These are phyloP conservation scores for Lodderomyces beijingensis DNA, from an alignment of 1,139 yeast species.

Conservation along the genomic window DNA sequence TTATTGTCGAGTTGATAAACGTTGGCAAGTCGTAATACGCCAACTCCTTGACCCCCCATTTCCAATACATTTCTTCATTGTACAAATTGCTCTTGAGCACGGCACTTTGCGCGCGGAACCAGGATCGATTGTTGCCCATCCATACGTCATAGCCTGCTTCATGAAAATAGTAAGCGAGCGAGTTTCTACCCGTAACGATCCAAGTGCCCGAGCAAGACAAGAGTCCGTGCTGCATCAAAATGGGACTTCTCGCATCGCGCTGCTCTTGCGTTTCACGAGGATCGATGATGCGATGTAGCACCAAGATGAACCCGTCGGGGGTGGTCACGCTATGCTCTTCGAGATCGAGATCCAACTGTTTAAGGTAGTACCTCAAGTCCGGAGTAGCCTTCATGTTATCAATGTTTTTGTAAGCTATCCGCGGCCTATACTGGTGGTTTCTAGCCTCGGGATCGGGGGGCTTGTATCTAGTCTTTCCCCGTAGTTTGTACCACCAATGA, in stretches of 20 bases:
- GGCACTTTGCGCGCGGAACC: constrained; percentile 66
- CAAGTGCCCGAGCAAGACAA: constrained; percentile 84
- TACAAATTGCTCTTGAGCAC: constrained; percentile 33
- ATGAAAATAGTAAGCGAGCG: constrained; percentile 62
- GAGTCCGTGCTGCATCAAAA: constrained; percentile 79
- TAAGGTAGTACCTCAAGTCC: constrained; percentile 59
- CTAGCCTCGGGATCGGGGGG: constrained; percentile 11
- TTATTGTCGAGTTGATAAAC: constrained; percentile 57
- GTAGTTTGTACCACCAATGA: constrained; percentile 22
- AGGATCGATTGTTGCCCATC: constrained; percentile 90
- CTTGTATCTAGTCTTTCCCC: constrained; percentile 14
- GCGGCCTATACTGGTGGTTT: constrained; percentile 21
- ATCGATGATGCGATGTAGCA: constrained; percentile 59
- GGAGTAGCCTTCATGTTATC: constrained; percentile 24
- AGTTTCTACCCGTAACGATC: constrained; percentile 71
- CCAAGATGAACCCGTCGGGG: constrained; percentile 72
- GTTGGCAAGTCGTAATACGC: constrained; percentile 75
- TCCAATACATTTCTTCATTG: constrained; percentile 58
- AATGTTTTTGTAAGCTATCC: constrained; percentile 29
- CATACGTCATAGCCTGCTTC: constrained; percentile 81
- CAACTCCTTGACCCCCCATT: constrained; percentile 85
- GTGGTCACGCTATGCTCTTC: constrained; percentile 61
- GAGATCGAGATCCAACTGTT: constrained; percentile 55
- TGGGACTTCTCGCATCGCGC: constrained; percentile 45
- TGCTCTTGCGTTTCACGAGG: constrained; percentile 36